A percentile compares a stretch with the other conserved stretches of the same genome.
phyloP scores from a whole-genome alignment of 106 monocot genomes.

The Triglochin maritima region DNA sequence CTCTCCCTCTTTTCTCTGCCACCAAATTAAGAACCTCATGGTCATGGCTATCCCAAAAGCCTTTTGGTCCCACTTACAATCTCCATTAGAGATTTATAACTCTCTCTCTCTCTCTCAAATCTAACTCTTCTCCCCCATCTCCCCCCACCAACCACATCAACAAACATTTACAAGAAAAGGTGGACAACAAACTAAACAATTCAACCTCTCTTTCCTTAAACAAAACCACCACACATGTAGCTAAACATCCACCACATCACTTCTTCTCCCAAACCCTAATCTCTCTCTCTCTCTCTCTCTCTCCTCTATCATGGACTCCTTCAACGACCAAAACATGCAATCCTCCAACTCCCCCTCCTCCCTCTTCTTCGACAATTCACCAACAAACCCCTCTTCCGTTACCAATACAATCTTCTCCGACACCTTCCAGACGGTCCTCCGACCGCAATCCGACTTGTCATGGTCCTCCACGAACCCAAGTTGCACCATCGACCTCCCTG shows the following conservation, averaged over 20 bases:
- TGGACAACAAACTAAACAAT: not conserved
- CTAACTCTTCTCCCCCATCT: not conserved
- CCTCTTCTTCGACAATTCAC: constrained; percentile 5
- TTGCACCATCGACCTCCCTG: not conserved
- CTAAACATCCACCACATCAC: not conserved
- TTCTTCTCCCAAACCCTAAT: not conserved
- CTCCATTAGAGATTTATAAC: too few relatives aligned
- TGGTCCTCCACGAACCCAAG: not conserved
- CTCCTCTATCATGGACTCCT: constrained; percentile 29
- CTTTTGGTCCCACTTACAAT: too few relatives aligned
- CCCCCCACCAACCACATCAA: not conserved
- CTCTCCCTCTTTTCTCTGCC: too few relatives aligned
- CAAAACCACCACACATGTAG: too few relatives aligned
- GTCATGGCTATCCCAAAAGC: too few relatives aligned
- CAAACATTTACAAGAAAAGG: too few relatives aligned
- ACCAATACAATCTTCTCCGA: not conserved
- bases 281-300: not conserved
- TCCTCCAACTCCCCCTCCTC: constrained; percentile 30
- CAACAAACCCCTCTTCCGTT: not conserved
- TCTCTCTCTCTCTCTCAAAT: not conserved
- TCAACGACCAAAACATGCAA: constrained; percentile 52
- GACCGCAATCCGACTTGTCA: not conserved
- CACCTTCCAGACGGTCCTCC: not conserved
- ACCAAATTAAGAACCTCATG: too few relatives aligned
- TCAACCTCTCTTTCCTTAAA: not conserved